A percentile compares a stretch with the other conserved stretches of the same genome.
Conservation (phyloP, 768 basidiomycete species). For the Pseudohyphozyma bogoriensis region DNA sequence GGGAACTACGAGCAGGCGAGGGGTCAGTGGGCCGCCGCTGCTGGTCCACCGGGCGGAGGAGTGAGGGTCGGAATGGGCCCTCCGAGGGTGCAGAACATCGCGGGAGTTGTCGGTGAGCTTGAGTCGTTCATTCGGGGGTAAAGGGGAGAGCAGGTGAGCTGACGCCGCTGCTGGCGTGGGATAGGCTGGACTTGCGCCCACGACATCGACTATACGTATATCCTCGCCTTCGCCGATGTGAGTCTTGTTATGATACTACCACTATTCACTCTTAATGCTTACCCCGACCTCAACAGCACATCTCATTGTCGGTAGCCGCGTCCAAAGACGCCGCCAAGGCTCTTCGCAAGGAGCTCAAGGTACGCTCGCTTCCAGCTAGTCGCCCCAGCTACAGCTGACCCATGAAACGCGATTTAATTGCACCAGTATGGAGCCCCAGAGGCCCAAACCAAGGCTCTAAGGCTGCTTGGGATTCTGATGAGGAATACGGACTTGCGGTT, state of each 20-base stretch:
- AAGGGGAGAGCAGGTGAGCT: neutral
- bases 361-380: too few relatives aligned
- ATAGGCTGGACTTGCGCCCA: constrained; percentile 17
- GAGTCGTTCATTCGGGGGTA: neutral
- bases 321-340: constrained; percentile 23
- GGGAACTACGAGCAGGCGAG: neutral
- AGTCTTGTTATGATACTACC: too few relatives aligned
- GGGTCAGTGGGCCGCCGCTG: neutral
- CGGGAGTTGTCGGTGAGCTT: neutral
- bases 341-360: constrained; percentile 29
- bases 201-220: constrained; percentile 20
- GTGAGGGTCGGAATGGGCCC: neutral
- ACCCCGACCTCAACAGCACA: too few relatives aligned
- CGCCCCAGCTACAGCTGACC: too few relatives aligned
- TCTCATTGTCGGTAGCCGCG: constrained; percentile 3
- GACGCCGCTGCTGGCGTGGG: neutral
- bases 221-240: constrained; percentile 15
- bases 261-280: too few relatives aligned
- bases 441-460: constrained; percentile 12
- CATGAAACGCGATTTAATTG: too few relatives aligned
- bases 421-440: constrained; percentile 11
- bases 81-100: neutral
- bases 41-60: neutral
- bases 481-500: constrained; percentile 23
- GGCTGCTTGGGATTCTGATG: constrained; percentile 3